Conservation (phyloP, 2,329 filamentous ascomycete genomes). For the Ophiostoma montium region DNA sequence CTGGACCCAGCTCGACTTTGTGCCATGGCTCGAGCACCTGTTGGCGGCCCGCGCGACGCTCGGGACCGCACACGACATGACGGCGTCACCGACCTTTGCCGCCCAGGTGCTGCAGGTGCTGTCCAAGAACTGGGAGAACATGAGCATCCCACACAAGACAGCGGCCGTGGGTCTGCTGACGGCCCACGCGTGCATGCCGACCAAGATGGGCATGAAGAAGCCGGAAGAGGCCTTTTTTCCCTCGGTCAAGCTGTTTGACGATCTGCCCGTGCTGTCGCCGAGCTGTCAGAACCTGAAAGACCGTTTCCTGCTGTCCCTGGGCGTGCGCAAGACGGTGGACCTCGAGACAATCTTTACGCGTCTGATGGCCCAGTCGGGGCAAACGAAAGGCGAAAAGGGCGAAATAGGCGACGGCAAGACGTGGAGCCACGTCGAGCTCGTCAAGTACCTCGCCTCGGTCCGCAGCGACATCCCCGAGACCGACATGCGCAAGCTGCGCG, state of each 20-base stretch:
- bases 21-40: constrained; percentile 74
- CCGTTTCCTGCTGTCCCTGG: constrained; percentile 69
- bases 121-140: constrained; percentile 81
- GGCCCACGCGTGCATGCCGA: constrained; percentile 66
- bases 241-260: constrained; percentile 87
- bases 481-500: constrained; percentile 65
- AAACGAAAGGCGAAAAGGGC: neutral
- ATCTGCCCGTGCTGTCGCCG: constrained; percentile 62
- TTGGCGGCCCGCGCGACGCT: constrained; percentile 51
- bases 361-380: constrained; percentile 43
- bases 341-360: constrained; percentile 85
- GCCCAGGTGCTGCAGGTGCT: constrained; percentile 62
- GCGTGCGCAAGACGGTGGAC: constrained; percentile 90
- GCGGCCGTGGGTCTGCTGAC: constrained; percentile 52
- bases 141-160: constrained; percentile 51
- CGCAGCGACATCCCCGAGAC: constrained; percentile 71
- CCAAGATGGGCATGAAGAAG: constrained; percentile 76
- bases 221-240: constrained; percentile 83
- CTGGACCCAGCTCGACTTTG: constrained; percentile 73
- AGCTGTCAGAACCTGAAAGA: constrained; percentile 73
- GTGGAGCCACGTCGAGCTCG: constrained; percentile 89
- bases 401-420: constrained; percentile 26
- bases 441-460: constrained; percentile 88
- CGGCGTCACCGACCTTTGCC: constrained; percentile 58
- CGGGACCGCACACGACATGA: constrained; percentile 52